Evolutionary conservation across 73 alveolate genomes (phyloP).

Genomic region (Paramecium sexaurelia): DNA sequence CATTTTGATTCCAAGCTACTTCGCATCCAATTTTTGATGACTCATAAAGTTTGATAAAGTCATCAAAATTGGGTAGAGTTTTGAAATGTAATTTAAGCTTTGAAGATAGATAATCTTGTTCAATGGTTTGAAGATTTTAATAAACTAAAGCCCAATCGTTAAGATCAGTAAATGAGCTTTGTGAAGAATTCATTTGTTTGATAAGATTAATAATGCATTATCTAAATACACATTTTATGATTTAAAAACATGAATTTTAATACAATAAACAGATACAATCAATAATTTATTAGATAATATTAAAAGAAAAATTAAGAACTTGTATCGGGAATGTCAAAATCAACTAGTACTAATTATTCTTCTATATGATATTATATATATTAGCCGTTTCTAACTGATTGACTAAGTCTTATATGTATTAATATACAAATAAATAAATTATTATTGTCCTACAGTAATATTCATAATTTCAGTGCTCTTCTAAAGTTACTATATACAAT

Average conservation of each 20-base stretch:
- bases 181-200: conserved; percentile 40
- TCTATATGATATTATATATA: background rate
- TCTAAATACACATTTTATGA: background rate
- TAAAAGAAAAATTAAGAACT: background rate
- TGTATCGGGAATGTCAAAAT: background rate
- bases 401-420: background rate
- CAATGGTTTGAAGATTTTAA: conserved; percentile 20
- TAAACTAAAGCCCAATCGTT: conserved; percentile 4
- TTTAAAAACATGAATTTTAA: background rate
- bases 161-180: conserved; percentile 26
- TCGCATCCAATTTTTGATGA: background rate
- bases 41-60: conserved; percentile 25
- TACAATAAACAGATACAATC: background rate
- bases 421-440: background rate
- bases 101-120: background rate
- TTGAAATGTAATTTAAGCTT: conserved; percentile 13
- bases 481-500: background rate
- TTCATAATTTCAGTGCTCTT: background rate
- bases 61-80: background rate
- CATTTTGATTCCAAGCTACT: background rate
- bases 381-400: background rate
- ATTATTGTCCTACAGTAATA: background rate
- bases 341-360: background rate
- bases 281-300: background rate
- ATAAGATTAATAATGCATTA: conserved; percentile 9